phyloP scores from a whole-genome alignment of 805 yeast genomes.

The Metschnikowia kofuensis region DNA sequence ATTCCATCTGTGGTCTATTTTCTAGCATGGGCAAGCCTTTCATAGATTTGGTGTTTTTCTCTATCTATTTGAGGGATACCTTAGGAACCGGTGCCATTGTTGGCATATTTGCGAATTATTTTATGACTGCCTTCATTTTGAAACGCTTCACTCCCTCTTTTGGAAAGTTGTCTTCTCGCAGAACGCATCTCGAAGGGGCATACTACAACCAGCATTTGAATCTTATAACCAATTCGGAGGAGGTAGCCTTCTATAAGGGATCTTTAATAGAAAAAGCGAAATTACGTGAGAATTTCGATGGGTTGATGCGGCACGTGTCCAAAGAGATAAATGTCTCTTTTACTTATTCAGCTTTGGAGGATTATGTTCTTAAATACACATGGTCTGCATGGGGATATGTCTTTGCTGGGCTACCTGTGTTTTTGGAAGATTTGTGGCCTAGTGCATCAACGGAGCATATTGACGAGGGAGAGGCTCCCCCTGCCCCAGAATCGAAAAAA shows the following conservation, averaged over 20 bases:
- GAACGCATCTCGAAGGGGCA: slow-evolving; percentile 81
- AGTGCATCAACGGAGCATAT: slow-evolving; percentile 17
- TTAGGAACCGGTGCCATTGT: slow-evolving; percentile 83
- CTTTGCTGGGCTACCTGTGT: slow-evolving; percentile 86
- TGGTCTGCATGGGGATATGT: slow-evolving; percentile 97
- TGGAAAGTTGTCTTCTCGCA: slow-evolving; percentile 68
- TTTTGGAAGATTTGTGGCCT: slow-evolving; percentile 51
- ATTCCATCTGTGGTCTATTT: slow-evolving; percentile 76
- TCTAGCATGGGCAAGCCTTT: slow-evolving; percentile 90
- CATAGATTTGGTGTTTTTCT: slow-evolving; percentile 79
- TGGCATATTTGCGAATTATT: slow-evolving; percentile 80
- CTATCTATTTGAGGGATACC: slow-evolving; percentile 78
- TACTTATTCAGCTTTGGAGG: slow-evolving; percentile 72
- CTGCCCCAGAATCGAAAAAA: slow-evolving; percentile 9
- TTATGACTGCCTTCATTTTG: slow-evolving; percentile 71
- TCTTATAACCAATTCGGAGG: slow-evolving; percentile 85
- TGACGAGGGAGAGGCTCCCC: slow-evolving; percentile 20
- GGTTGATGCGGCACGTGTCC: slow-evolving; percentile 51
- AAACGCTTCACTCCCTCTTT: slow-evolving; percentile 80
- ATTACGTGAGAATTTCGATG: slow-evolving; percentile 55
- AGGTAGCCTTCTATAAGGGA: slow-evolving; percentile 92
- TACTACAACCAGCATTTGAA: slow-evolving; percentile 84
- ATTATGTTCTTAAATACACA: slow-evolving; percentile 80
- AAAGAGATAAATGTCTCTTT: slow-evolving; percentile 58
- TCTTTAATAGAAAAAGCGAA: slow-evolving; percentile 71